These are phyloP conservation scores for Tubosaeta brunneosetosa DNA, from an alignment of 768 basidiomycete species.

Conservation along the genomic window DNA sequence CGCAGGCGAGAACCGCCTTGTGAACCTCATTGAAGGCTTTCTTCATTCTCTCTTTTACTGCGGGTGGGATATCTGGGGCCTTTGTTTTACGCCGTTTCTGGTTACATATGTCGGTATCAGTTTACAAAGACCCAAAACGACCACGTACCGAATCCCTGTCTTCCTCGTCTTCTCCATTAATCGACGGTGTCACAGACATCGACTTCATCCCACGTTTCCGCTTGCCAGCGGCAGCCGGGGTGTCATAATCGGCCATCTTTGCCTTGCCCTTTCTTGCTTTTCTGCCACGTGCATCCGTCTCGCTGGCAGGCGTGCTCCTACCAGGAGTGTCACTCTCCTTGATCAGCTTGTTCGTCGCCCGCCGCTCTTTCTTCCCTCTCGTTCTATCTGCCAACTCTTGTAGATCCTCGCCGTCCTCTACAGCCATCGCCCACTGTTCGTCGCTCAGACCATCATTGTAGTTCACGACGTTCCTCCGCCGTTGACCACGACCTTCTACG, in stretches of 20 bases:
- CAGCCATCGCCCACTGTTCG: conserved; percentile 86
- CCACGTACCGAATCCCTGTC: conserved; percentile 62
- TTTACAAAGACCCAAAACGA: neutral
- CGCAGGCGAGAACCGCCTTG: conserved; percentile 66
- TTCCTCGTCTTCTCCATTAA: conserved; percentile 72
- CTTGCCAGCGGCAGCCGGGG: conserved; percentile 47
- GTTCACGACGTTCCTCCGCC: conserved; percentile 76
- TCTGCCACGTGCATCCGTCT: conserved; percentile 51
- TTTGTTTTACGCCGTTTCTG: conserved; percentile 88
- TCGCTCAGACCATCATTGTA: conserved; percentile 94
- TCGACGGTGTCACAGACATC: conserved; percentile 71
- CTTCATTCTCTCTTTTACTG: conserved; percentile 73
- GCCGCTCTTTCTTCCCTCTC: conserved; percentile 61
- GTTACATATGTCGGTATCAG: conserved; percentile 3
- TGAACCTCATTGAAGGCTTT: conserved; percentile 74
- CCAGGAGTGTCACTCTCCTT: conserved; percentile 58
- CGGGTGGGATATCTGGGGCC: conserved; percentile 50
- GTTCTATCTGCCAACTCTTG: conserved; percentile 66
- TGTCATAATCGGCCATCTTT: conserved; percentile 52
- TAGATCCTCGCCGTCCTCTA: conserved; percentile 79
- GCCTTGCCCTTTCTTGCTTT: conserved; percentile 56
- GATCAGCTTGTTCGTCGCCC: conserved; percentile 53
- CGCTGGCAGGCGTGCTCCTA: conserved; percentile 61
- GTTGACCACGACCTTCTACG: conserved; percentile 77
- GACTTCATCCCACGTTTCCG: conserved; percentile 73